These are phyloP conservation scores for Stromatinia cepivora DNA, from an alignment of 2,329 filamentous ascomycete species.

Conservation along the genomic window DNA sequence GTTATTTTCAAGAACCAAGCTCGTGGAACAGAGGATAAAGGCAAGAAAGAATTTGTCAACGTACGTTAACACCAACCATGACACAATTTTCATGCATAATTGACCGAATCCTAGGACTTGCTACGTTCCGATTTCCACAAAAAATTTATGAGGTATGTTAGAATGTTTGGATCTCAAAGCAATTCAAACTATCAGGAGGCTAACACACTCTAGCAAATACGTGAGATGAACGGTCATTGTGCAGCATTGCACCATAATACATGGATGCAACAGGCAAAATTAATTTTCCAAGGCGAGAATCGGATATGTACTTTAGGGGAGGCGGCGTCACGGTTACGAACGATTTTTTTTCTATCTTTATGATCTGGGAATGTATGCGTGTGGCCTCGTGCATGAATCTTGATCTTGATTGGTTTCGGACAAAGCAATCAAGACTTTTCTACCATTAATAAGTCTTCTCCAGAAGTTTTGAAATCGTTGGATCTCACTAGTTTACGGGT, in stretches of 20 bases:
- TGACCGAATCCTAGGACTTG: conserved; percentile 60
- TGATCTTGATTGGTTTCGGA: conserved; percentile 1
- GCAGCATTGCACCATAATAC: not conserved
- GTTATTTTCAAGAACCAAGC: conserved; percentile 99
- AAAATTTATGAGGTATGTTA: conserved; percentile 73
- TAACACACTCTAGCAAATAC: conserved; percentile 39
- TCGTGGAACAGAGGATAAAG: conserved; percentile 87
- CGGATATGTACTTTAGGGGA: not conserved
- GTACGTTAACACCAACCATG: conserved; percentile 51
- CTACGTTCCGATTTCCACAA: conserved; percentile 96
- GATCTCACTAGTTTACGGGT: not conserved
- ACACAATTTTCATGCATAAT: conserved; percentile 21
- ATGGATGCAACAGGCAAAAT: not conserved
- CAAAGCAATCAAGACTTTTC: not conserved
- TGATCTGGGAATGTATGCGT: too few relatives aligned
- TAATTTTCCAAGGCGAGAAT: conserved; percentile 2
- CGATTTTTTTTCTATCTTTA: not conserved
- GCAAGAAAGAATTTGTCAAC: conserved; percentile 96
- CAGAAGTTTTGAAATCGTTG: not conserved
- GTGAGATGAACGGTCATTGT: conserved; percentile 37
- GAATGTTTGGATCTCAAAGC: conserved; percentile 6
- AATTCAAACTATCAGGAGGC: conserved; percentile 16
- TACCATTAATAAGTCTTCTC: not conserved
- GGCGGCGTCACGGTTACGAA: conserved; percentile 3
- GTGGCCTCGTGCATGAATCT: not conserved